Conservation (phyloP, 768 basidiomycete genomes). For the Paxillus rubicundulus region DNA sequence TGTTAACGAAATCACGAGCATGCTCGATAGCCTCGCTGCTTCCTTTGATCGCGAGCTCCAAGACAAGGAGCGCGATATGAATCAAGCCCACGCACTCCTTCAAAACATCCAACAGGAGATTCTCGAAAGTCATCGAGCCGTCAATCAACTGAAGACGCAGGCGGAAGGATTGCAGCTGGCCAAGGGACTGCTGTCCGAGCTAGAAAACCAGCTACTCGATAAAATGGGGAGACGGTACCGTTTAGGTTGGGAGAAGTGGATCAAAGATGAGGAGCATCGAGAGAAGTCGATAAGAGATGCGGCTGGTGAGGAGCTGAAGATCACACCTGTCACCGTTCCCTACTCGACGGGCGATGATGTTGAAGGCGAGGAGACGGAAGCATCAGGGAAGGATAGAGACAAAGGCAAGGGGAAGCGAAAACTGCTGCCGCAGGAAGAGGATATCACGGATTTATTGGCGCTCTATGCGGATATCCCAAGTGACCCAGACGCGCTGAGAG, state of each 20-base stretch:
- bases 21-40: conserved; percentile 85
- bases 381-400: conserved; percentile 38
- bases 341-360: conserved; percentile 48
- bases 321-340: conserved; percentile 44
- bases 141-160: conserved; percentile 64
- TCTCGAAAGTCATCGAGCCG: conserved; percentile 75
- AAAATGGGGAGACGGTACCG: conserved; percentile 85
- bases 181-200: conserved; percentile 52
- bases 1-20: conserved; percentile 77
- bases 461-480: conserved; percentile 58
- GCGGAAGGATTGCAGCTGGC: conserved; percentile 64
- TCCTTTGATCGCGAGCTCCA: conserved; percentile 91
- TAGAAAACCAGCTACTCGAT: conserved; percentile 62
- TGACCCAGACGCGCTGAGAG: conserved; percentile 51
- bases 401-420: conserved; percentile 57
- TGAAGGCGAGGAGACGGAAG: conserved; percentile 38
- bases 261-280: conserved; percentile 77
- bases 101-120: conserved; percentile 89
- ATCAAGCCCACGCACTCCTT: conserved; percentile 84
- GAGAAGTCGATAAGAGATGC: conserved; percentile 67
- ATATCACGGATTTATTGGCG: conserved; percentile 60
- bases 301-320: conserved; percentile 53
- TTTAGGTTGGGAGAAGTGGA: conserved; percentile 91
- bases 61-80: conserved; percentile 88
- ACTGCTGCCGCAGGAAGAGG: conserved; percentile 47